Evolutionary conservation across 2,329 filamentous ascomycete species (phyloP).

Genomic region (Chaetomiaceae sp.): DNA sequence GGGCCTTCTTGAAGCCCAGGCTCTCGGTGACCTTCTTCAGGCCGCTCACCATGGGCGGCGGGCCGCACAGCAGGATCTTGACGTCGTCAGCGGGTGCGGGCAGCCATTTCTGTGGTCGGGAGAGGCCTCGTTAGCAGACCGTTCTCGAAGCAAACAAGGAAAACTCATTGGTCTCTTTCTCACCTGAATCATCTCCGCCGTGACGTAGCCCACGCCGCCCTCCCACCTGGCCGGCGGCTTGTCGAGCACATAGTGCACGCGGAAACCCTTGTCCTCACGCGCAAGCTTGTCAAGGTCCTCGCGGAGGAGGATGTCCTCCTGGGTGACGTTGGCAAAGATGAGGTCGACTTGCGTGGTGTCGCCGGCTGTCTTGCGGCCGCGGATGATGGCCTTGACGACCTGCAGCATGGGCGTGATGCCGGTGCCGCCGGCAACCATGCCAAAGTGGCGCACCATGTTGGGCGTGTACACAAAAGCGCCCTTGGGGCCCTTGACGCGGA

Average conservation of each 20-base stretch:
- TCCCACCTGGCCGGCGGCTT: constrained; percentile 89
- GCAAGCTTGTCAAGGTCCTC: constrained; percentile 81
- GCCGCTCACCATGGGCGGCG: constrained; percentile 91
- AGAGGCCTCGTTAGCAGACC: constrained; percentile 26
- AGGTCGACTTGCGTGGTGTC: constrained; percentile 87
- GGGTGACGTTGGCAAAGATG: constrained; percentile 94
- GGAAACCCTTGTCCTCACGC: constrained; percentile 71
- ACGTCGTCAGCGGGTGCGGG: constrained; percentile 78
- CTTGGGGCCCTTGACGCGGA: constrained; percentile 91
- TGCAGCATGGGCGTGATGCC: constrained; percentile 99
- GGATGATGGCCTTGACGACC: constrained; percentile 83
- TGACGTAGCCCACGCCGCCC: constrained; percentile 91
- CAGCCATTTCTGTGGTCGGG: constrained; percentile 57
- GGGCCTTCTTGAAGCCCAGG: constrained; percentile 86
- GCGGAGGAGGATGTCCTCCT: constrained; percentile 85
- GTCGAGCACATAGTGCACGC: constrained; percentile 92
- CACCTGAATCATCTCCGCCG: constrained; percentile 83
- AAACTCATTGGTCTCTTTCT: constrained; percentile 12
- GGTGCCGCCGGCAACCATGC: constrained; percentile 96
- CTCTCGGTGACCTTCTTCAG: constrained; percentile 94
- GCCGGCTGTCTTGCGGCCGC: constrained; percentile 68
- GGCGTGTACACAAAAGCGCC: constrained; percentile 96
- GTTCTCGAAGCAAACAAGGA: background rate
- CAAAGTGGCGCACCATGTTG: constrained; percentile 93
- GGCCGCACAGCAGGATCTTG: constrained; percentile 91